phyloP scores from a whole-genome alignment of 1,284 basidiomycete genomes.

The Termitomyces sp. region DNA sequence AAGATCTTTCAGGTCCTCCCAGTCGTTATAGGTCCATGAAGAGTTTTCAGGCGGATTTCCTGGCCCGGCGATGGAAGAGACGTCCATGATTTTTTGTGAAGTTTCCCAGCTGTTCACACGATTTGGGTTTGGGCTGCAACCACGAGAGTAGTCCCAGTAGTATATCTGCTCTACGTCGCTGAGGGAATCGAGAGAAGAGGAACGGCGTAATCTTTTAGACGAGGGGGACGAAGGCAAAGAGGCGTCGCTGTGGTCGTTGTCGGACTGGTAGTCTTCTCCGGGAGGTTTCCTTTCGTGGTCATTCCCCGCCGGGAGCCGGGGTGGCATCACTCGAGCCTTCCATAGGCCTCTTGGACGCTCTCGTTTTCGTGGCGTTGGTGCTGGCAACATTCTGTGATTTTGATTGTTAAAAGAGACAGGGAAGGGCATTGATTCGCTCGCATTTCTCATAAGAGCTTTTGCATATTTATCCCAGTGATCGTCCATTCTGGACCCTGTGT shows the following conservation, averaged over 20 bases:
- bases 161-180: constrained; percentile 30
- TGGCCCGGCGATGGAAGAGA: constrained; percentile 29
- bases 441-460: constrained; percentile 12
- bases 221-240: constrained; percentile 14
- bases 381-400: constrained; percentile 14
- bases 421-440: constrained; percentile 19
- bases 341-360: constrained; percentile 46
- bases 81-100: constrained; percentile 38
- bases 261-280: constrained; percentile 11
- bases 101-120: constrained; percentile 28
- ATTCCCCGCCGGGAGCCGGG: constrained; percentile 20
- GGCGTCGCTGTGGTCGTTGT: constrained; percentile 22
- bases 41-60: constrained; percentile 19
- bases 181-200: constrained; percentile 7
- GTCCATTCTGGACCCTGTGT: constrained; percentile 18
- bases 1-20: constrained; percentile 61
- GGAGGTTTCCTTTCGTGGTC: constrained; percentile 18
- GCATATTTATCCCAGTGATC: constrained; percentile 24
- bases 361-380: constrained; percentile 18
- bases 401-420: constrained; percentile 18
- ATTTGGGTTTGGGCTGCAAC: constrained; percentile 23
- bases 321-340: constrained; percentile 40
- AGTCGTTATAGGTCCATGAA: constrained; percentile 46
- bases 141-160: constrained; percentile 30
- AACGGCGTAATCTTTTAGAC: constrained; percentile 2